Base-by-base conservation (phyloP, 768 basidiomycete species). In the Boletus reticulatus region DNA sequence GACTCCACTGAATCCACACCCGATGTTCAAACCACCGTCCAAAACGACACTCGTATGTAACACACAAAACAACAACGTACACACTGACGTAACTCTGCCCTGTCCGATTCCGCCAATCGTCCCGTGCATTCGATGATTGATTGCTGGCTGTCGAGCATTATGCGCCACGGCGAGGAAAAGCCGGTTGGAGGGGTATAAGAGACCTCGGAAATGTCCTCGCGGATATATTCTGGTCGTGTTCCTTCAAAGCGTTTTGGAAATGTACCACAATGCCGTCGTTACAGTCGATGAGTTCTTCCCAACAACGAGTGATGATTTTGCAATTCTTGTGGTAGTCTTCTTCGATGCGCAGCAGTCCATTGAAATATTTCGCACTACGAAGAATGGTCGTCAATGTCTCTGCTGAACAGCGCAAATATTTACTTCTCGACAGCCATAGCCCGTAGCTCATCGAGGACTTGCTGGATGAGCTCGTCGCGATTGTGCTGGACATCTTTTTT, bases 341-440 rank as follows among this genome's bases (percentile, higher is more conserved):
- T 61, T 85, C 82, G 17, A 86, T 74, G 50, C 77, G 76, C 31
- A 87, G 76, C 31, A 88, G 67, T 14, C 58, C 66, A 61, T 85
- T 82, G 67, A 81, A 84, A 60, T 81, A 76, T 19, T 59, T 67
- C 41, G 75, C 73, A 50, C 86, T 88, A 55, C 4, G 20, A 50
- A 39, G 29, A 10, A 49, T 42, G 19, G 10, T 44, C 53, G 39
- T 60, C 52, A 57, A 41, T 17, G 44, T 12, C 50, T 48, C 32
- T 38, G n/a, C 14, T 34, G 43, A 52, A 48, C 31, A 42, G 43
- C 19, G 36, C 5, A 13, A 43, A 42, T 3, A 13, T 39, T 51
- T 48, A 71, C 70, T 70, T 70, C 46, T 70, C 61, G 31, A 53
- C 36, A 16, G 54, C 74, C 72, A 84, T 80, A n/a, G 61, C 61